These are phyloP conservation scores for Stylosanthes scabra DNA, from an alignment of 331 rosid species.

Conservation along the genomic window DNA sequence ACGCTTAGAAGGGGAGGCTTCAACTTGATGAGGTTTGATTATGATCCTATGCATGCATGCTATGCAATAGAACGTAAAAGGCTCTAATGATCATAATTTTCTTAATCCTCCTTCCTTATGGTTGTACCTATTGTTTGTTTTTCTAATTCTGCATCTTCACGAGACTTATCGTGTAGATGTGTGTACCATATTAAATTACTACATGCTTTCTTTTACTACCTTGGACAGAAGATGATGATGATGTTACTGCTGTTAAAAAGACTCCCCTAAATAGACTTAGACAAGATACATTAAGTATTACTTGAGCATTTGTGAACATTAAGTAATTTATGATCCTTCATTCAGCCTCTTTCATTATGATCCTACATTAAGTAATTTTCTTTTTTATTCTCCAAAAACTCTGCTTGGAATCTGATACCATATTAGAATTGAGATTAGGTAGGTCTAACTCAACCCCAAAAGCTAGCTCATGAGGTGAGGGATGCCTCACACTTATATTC, in stretches of 20 bases:
- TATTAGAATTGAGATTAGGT: no score
- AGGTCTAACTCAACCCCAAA: no score
- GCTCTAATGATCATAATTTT: constrained; percentile 37
- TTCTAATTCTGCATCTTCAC: constrained; percentile 57
- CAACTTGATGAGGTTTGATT: constrained; percentile 59
- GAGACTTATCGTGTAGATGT: constrained; percentile 69
- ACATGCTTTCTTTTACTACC: constrained; percentile 47
- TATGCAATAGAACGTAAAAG: constrained; percentile 37
- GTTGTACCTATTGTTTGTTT: constrained; percentile 36
- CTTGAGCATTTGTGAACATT: constrained; percentile 44
- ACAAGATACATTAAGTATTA: constrained; percentile 44
- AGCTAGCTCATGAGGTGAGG: no score
- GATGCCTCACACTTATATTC: no score
- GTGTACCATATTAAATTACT: constrained; percentile 65
- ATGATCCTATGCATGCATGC: constrained; percentile 44
- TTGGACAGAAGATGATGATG: constrained; percentile 30
- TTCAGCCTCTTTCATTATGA: constrained; percentile 37
- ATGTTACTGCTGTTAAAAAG: constrained; percentile 51
- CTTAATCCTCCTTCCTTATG: constrained; percentile 16
- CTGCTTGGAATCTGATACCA: background rate
- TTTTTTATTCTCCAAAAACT: constrained; percentile 6
- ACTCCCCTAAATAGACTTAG: constrained; percentile 51
- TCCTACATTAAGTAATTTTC: constrained; percentile 9
- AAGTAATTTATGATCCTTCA: constrained; percentile 50
- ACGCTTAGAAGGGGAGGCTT: constrained; percentile 72